phyloP scores from a whole-genome alignment of 2,329 filamentous ascomycete genomes.

The Chaetomiaceae sp. region DNA sequence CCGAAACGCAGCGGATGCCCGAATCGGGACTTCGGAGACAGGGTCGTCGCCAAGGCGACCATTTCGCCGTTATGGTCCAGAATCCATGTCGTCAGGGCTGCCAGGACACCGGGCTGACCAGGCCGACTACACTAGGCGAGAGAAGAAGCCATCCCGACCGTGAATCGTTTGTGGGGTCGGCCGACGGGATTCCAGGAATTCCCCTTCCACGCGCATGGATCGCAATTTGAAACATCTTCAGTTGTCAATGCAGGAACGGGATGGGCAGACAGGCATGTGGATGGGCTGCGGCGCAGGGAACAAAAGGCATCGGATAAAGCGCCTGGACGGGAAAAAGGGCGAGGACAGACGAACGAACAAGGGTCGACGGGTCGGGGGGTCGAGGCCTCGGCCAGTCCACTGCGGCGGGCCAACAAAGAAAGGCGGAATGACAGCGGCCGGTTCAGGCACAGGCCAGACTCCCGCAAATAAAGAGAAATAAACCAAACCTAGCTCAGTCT shows the following conservation, averaged over 20 bases:
- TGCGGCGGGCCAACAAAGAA: conserved; percentile 3
- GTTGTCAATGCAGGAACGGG: conserved; percentile 4
- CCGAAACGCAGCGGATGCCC: not conserved
- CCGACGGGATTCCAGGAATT: conserved; percentile 3
- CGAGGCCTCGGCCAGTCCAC: not conserved
- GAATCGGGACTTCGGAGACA: not conserved
- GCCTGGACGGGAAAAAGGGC: not conserved
- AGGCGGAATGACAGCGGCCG: conserved; percentile 8
- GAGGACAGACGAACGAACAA: not conserved
- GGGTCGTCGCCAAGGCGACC: not conserved
- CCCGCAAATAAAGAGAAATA: not conserved
- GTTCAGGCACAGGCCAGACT: conserved; percentile 2
- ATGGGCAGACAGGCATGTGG: not conserved
- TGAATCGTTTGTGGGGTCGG: conserved; percentile 13
- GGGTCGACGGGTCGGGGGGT: not conserved
- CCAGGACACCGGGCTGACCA: not conserved
- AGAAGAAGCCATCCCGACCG: not conserved
- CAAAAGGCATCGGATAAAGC: conserved; percentile 2
- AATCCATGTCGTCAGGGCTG: conserved; percentile 5
- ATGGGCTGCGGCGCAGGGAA: not conserved
- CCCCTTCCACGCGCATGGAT: conserved; percentile 13
- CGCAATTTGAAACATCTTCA: conserved; percentile 3
- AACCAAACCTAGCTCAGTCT: not conserved
- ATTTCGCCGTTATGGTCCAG: not conserved
- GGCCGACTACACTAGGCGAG: too few relatives aligned